Base-by-base conservation (phyloP, 148 eudicot genomes). In the Rhododendron mucronatum region DNA sequence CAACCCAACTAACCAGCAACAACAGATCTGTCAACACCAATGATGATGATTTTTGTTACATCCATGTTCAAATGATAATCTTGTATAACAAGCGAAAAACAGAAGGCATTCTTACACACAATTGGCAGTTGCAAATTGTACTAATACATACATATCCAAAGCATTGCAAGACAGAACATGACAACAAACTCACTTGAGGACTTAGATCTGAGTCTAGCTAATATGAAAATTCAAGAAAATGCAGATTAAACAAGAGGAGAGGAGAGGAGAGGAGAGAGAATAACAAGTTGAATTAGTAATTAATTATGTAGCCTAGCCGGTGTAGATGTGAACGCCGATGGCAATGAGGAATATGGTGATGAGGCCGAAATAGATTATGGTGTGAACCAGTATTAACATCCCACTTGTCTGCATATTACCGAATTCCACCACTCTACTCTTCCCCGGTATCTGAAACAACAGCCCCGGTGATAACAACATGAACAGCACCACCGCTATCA, bases 391-490 rank as follows among this genome's bases (percentile, higher is more conserved):
- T 35, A 91, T 89, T 20, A 92, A 88, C 3, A 87, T 7, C 2
- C 88, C 90, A 39, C 91, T 92, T 0, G 92, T 92, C 67, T 89
- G 92, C 94, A 92, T 89, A 39, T 63, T 89, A 0, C 91, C 91
- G 53, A 88, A 89, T 86, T 91, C 93, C 35, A 89, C 85, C 86
- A 90, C 82, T 26, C 88, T 87, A 1, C 55, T 84, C 75, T 82
- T 87, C 76, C 89, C 91, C 33, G 92, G 94, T 5, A 92, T 48
- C 89, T 90, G 94, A 87, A 89, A 92, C 61, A 92, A 73, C 86
- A 92, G 85, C 69, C 94, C 92, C 23, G 93, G 93, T 16, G 89
- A 78, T 4, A 92, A 73, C 86, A 92, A 77, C 61, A 92, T 79
- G 78, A 92, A 92, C 76, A 92, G 63, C 90, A 90, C 89, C 87